Base-by-base conservation (phyloP, 495 filamentous ascomycete species). In the Xylaria scruposa region DNA sequence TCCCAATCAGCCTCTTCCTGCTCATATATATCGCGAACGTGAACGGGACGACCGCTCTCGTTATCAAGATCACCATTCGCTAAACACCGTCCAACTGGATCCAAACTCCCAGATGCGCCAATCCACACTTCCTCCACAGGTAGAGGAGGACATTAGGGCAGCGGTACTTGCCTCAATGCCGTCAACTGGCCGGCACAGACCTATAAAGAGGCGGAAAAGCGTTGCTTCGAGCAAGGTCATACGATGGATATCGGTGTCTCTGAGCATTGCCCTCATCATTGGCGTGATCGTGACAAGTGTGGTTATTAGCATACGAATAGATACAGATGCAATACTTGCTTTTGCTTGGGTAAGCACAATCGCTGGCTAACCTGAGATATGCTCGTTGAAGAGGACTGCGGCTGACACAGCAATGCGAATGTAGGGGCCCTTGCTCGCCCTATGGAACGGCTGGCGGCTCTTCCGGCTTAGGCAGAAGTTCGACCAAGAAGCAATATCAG, bases 381-480 rank as follows among this genome's bases (percentile, higher is more conserved):
- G 3, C 56, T 15, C 8, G 15, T 59, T n/a, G 7, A n/a, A 19
- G 21, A 51, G 19, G 44, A 51, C 7, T 17, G 42, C 4, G 26
- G 26, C 62, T 66, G 31, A 66, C 33, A 29, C 9, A 2, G 19
- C 15, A 29, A 7, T 0, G 44, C 24, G 42, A 66, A 51, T 26
- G 19, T 36, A 66, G 62, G 62, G 62, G n/a, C 15, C 62, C 29
- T 51, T 66, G 44, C 42, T 66, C 17, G 62, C 44, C 44, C 4
- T 66, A 12, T 66, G 62, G 62, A 66, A 66, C 19, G 62, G 62
- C 62, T 66, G 26, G 36, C 42, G 62, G 26, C 62, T 66, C 38
- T 51, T 66, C 62, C 21, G 62, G 2, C 46, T 66, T 21, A 49
- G 62, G 29, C 62, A 66, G 44, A 49, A 51, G 17, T 66, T 66